phyloP scores from a whole-genome alignment of 2,329 filamentous ascomycete genomes.

The Diaporthe aspalathi region DNA sequence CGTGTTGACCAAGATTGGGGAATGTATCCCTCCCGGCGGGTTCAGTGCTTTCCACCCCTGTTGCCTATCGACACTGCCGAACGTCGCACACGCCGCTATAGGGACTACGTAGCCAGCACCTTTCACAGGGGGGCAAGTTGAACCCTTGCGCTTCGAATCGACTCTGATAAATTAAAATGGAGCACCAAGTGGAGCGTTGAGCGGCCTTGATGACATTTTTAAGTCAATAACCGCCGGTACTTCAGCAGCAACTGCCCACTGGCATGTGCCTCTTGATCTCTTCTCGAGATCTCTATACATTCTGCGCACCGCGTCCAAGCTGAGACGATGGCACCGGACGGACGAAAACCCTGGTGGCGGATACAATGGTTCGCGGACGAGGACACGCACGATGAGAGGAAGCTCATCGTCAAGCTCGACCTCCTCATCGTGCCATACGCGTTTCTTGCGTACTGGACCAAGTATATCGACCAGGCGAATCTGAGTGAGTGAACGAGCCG shows the following conservation, averaged over 20 bases:
- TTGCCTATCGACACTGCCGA: not conserved
- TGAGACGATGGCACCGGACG: conserved; percentile 6
- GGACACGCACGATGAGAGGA: conserved; percentile 62
- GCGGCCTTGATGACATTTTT: not conserved
- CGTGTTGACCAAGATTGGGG: no score
- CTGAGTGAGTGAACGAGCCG: conserved; percentile 53
- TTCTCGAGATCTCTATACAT: not conserved
- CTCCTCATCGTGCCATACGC: conserved; percentile 67
- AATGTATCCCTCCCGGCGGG: no score
- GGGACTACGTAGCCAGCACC: not conserved
- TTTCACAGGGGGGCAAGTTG: conserved; percentile 1
- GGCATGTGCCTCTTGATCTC: not conserved
- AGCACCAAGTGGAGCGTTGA: not conserved
- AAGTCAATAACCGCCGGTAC: not conserved
- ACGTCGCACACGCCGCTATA: not conserved
- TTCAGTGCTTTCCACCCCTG: no score
- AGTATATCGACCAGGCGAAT: conserved; percentile 67
- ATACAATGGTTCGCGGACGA: conserved; percentile 58
- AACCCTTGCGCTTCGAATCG: not conserved
- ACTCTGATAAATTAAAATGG: not conserved
- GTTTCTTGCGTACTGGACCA: conserved; percentile 66
- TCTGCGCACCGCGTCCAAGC: not conserved
- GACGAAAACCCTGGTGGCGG: conserved; percentile 22
- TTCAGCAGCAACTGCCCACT: not conserved
- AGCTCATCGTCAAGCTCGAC: conserved; percentile 66